Percentiles rank a stretch among this genome's conserved stretches.
Evolutionary conservation across 371 early-diverging fungal genomes (phyloP).

Genomic region (Lichtheimia corymbifera): DNA sequence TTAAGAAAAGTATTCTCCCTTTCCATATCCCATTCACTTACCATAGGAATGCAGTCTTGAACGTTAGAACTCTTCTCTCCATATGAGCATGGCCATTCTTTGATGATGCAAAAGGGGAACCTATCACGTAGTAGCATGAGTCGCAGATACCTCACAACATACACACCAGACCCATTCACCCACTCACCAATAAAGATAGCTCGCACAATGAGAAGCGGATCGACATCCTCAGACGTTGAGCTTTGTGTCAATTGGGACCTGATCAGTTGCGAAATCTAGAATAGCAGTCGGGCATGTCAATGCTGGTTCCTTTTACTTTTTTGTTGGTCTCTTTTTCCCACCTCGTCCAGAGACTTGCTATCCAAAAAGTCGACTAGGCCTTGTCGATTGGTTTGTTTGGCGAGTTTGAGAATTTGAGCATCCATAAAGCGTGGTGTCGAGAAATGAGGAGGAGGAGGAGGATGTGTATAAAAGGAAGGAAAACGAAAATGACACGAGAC

Average conservation of each 20-base stretch:
- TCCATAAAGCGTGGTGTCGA: not conserved
- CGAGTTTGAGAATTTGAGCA: slow-evolving; percentile 11
- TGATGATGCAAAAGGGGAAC: no score
- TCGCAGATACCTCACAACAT: no score
- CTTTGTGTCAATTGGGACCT: slow-evolving; percentile 16
- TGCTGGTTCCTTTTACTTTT: no score
- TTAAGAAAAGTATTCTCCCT: not conserved
- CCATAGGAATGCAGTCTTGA: not conserved
- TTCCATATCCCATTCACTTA: not conserved
- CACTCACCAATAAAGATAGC: slow-evolving; percentile 43
- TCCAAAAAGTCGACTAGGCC: slow-evolving; percentile 1
- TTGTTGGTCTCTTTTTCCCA: not conserved
- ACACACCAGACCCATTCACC: slow-evolving; percentile 10
- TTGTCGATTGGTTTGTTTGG: slow-evolving; percentile 5
- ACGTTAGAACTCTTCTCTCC: slow-evolving; percentile 1
- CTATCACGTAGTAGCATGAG: no score
- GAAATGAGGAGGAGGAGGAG: not conserved
- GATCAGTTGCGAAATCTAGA: slow-evolving; percentile 19
- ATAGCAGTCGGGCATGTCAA: not conserved
- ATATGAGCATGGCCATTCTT: not conserved
- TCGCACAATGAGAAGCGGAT: slow-evolving; percentile 39
- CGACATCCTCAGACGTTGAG: slow-evolving; percentile 28
- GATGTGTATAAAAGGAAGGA: not conserved
- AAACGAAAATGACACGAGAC: slow-evolving; percentile 1
- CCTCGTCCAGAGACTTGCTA: slow-evolving; percentile 6